Evolutionary conservation across 352 stramenopile species (phyloP), one percentile per base, ranked within the genome.

Genomic region (Pythium myriotylum): DNA sequence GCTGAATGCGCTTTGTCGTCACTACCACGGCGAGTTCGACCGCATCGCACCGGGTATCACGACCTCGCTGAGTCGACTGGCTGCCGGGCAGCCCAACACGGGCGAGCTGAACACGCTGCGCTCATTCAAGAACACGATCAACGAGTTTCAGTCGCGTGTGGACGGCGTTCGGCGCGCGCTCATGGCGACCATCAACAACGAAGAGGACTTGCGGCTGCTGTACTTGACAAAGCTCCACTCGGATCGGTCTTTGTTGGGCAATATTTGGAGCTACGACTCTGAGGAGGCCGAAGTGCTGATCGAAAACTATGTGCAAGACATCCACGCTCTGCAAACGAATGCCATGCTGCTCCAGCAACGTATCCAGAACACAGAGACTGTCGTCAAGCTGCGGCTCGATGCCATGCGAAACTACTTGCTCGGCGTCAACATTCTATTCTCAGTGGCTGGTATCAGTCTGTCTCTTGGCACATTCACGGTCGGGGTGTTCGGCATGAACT

Each of bases 371-470:
- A 90, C 84, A 7, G 84, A 92, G 67, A 91, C 76, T 42, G 58
- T 92, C 33, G 81, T 92, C 23, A 91, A 80, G 72, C 65, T 92
- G 41, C 85, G 86, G 55, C 64, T 92, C 22, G 83, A 92, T 57
- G 82, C 80, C 40, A 88, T 88, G 67, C 79, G 83, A 69, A 92
- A 92, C 57, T 89, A 89, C 58, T 58, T 92, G 59, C 75, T 92
- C 5, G 76, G 77, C 17, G 73, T 89, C 46, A 78, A 92, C 61
- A 73, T 90, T 22, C 57, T 92, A 17, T 92, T 92, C 68, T 89
- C 79, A 3, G 59, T 92, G 1, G 52, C 85, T n/a, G 80, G 53
- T 42, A 88, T 92, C 64, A 82, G 71, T 52, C 47, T 92, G 12
- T 86, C 82, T 9, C 62, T 87, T 10, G 80, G 80, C 16, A 92